phyloP scores from a whole-genome alignment of 805 yeast species.

The Metschnikowia lachancei region DNA sequence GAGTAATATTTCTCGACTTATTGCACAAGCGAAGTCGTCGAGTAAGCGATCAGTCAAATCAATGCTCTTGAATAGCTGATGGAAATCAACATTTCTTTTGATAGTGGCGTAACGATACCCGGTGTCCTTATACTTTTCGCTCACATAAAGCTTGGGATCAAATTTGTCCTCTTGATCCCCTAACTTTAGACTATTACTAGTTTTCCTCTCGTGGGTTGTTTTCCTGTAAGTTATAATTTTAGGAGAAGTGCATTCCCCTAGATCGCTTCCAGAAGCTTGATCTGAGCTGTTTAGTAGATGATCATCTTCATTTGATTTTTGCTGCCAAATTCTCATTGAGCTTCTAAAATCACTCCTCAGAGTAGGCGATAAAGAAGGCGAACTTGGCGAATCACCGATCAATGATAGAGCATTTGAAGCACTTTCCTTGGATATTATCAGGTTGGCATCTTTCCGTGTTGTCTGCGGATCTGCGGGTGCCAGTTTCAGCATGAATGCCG shows the following conservation, averaged over 20 bases:
- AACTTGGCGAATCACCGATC: slow-evolving; percentile 3
- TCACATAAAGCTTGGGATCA: slow-evolving; percentile 50
- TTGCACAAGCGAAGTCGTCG: slow-evolving; percentile 88
- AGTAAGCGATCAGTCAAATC: slow-evolving; percentile 68
- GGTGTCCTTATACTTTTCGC: slow-evolving; percentile 57
- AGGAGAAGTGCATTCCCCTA: slow-evolving; percentile 26
- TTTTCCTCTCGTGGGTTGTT: slow-evolving; percentile 33
- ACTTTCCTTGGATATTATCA: slow-evolving; percentile 28
- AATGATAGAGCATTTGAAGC: slow-evolving; percentile 13
- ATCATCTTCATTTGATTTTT: slow-evolving; percentile 10
- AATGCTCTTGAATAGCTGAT: slow-evolving; percentile 63
- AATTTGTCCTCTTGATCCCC: slow-evolving; percentile 15
- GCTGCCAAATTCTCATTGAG: slow-evolving; percentile 21
- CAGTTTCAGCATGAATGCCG: slow-evolving; percentile 39
- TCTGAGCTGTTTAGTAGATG: slow-evolving; percentile 3
- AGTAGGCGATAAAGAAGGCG: slow-evolving; percentile 16
- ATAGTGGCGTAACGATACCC: slow-evolving; percentile 61
- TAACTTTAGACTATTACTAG: slow-evolving; percentile 20
- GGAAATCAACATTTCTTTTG: slow-evolving; percentile 63
- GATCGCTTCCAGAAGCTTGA: slow-evolving; percentile 7
- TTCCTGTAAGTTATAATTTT: slow-evolving; percentile 40
- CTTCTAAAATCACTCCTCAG: slow-evolving; percentile 14
- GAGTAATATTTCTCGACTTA: slow-evolving; percentile 77
- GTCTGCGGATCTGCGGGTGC: slow-evolving; percentile 53
- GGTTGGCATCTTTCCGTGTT: slow-evolving; percentile 49